Conservation (phyloP, 1,284 basidiomycete species). For the Pyrrhoderma noxium region DNA sequence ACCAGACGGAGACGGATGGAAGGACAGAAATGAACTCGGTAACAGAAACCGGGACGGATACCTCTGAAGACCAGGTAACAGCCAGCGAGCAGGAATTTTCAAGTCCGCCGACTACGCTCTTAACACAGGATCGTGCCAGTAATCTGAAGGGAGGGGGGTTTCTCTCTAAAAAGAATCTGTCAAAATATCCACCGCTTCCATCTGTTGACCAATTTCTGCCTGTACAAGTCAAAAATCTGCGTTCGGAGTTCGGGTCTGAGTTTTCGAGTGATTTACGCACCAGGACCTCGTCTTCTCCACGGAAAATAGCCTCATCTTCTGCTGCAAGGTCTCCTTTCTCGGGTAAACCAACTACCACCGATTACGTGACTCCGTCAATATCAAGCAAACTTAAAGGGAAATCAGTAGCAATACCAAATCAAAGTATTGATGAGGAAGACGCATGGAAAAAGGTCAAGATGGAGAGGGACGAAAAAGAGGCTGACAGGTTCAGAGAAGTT, state of each 20-base stretch:
- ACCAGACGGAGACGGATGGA: slow-evolving; percentile 21
- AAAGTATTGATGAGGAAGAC: slow-evolving; percentile 45
- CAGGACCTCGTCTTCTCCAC: slow-evolving; percentile 2
- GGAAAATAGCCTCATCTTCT: neutral
- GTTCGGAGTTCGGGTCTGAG: neutral
- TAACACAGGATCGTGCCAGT: slow-evolving; percentile 3
- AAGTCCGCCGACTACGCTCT: slow-evolving; percentile 15
- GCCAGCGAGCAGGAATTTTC: slow-evolving; percentile 1
- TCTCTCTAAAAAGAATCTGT: neutral
- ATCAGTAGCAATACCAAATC: neutral
- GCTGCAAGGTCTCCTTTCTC: neutral
- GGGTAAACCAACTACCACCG: neutral
- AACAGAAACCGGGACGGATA: slow-evolving; percentile 16
- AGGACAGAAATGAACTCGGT: slow-evolving; percentile 18
- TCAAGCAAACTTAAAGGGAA: neutral
- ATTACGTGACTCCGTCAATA: too few species aligned
- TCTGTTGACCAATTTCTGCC: slow-evolving; percentile 16
- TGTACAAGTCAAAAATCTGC: slow-evolving; percentile 9
- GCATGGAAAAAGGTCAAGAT: slow-evolving; percentile 70
- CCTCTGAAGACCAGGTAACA: slow-evolving; percentile 6
- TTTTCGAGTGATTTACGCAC: slow-evolving; percentile 5
- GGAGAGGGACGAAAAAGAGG: slow-evolving; percentile 59
- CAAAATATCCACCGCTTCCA: slow-evolving; percentile 14
- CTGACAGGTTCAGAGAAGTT: slow-evolving; percentile 59
- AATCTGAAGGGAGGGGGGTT: neutral